These are phyloP conservation scores for Rubia occidens DNA, from an alignment of 305 asterid genomes.

Conservation along the genomic window DNA sequence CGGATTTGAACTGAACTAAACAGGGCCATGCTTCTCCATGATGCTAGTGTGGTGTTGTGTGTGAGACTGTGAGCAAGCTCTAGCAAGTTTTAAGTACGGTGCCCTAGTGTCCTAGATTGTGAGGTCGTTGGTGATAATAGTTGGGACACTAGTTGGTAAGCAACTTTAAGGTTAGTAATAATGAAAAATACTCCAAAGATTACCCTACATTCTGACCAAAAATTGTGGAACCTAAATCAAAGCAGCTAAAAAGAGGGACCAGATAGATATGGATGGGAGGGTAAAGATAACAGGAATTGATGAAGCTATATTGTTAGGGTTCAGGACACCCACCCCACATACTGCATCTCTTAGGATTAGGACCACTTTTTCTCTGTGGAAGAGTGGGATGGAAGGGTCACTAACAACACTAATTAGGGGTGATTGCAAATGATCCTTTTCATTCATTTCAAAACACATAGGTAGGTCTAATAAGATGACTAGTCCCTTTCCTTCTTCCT, in stretches of 20 bases:
- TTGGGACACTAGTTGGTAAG: background rate
- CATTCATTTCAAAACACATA: background rate
- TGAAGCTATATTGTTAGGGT: background rate
- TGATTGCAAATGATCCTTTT: background rate
- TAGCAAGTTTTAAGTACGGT: background rate
- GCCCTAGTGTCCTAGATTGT: background rate
- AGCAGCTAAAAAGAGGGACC: background rate
- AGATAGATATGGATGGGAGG: background rate
- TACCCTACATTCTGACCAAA: constrained; percentile 1
- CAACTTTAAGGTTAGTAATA: background rate
- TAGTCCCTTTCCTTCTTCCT: too few relatives aligned
- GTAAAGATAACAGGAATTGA: background rate
- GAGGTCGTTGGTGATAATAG: background rate
- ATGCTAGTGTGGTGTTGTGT: too few relatives aligned
- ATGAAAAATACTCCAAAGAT: background rate
- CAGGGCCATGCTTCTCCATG: background rate
- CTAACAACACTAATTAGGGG: background rate
- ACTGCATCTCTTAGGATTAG: background rate
- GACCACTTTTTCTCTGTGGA: constrained; percentile 1
- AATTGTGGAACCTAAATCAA: constrained; percentile 1
- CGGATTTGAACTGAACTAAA: background rate
- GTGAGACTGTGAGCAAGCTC: background rate
- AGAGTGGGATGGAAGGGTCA: background rate
- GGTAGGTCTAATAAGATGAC: constrained; percentile 16
- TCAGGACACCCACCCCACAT: constrained; percentile 1